These are phyloP conservation scores for Boletus bicolor DNA, from an alignment of 768 basidiomycete genomes.

Conservation along the genomic window DNA sequence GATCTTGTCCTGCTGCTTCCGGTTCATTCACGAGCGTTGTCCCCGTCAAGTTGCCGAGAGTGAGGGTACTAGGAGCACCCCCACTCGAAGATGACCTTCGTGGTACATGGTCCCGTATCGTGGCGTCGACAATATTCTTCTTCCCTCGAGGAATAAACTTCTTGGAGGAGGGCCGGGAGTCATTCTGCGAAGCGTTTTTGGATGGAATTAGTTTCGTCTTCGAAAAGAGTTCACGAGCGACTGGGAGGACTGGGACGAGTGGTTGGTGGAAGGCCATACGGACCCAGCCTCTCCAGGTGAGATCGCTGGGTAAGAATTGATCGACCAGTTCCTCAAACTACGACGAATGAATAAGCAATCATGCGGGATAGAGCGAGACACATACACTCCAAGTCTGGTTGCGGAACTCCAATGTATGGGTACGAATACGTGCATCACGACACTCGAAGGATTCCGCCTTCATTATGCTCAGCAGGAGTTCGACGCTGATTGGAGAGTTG, in stretches of 20 bases:
- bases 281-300: conserved; percentile 78
- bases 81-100: conserved; percentile 27
- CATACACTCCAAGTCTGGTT: conserved; percentile 82
- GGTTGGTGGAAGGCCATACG: conserved; percentile 83
- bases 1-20: conserved; percentile 30
- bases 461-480: conserved; percentile 72
- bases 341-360: conserved; percentile 2
- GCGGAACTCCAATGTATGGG: conserved; percentile 75
- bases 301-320: conserved; percentile 76
- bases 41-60: conserved; percentile 22
- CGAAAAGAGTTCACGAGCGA: conserved; percentile 72
- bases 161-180: conserved; percentile 24
- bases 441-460: conserved; percentile 85
- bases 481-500: conserved; percentile 44
- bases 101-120: conserved; percentile 4
- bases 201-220: conserved; percentile 70
- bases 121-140: conserved; percentile 11
- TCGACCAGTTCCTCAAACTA: conserved; percentile 79
- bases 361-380: conserved; percentile 11
- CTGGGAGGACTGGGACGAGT: conserved; percentile 71
- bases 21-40: conserved; percentile 41
- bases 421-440: conserved; percentile 73
- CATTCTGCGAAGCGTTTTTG: conserved; percentile 30
- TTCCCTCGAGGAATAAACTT: conserved; percentile 21
- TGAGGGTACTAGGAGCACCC: neutral